A percentile compares a stretch with the other conserved stretches of the same genome.
These are phyloP conservation scores for Lodderomyces orthopsilosis DNA, from an alignment of 1,139 yeast genomes.

Conservation along the genomic window DNA sequence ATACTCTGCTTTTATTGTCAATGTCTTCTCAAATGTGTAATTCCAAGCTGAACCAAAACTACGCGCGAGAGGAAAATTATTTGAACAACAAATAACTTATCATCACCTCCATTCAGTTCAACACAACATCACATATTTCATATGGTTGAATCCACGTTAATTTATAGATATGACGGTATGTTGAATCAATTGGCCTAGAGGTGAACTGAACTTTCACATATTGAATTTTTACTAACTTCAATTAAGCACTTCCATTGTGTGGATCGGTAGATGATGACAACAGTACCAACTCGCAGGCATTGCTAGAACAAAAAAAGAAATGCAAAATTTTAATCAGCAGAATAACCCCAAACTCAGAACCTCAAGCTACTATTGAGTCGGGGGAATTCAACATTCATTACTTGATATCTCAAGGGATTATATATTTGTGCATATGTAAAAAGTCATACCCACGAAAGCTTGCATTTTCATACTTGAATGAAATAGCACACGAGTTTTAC, in stretches of 20 bases:
- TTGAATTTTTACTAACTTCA: not conserved
- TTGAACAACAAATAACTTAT: not conserved
- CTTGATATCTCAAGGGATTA: conserved; percentile 57
- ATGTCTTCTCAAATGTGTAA: no score
- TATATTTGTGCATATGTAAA: conserved; percentile 77
- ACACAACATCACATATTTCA: not conserved
- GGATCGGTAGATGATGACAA: conserved; percentile 87
- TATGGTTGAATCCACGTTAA: conserved; percentile 72
- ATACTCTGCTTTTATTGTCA: no score
- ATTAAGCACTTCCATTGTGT: conserved; percentile 74
- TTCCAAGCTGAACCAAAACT: no score
- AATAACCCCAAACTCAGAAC: conserved; percentile 77
- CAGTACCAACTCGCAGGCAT: conserved; percentile 36
- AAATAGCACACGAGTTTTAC: conserved; percentile 77
- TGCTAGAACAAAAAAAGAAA: conserved; percentile 79
- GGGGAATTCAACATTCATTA: conserved; percentile 78
- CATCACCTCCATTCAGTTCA: not conserved
- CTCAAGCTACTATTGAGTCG: conserved; percentile 82
- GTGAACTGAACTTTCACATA: no score
- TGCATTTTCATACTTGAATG: conserved; percentile 83
- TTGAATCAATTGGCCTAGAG: no score
- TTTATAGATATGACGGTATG: conserved; percentile 71
- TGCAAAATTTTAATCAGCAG: conserved; percentile 75
- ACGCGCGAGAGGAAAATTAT: not conserved
- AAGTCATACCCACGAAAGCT: conserved; percentile 80